These are phyloP conservation scores for Hanseniaspora lindneri DNA, from an alignment of 805 yeast species.

Conservation along the genomic window DNA sequence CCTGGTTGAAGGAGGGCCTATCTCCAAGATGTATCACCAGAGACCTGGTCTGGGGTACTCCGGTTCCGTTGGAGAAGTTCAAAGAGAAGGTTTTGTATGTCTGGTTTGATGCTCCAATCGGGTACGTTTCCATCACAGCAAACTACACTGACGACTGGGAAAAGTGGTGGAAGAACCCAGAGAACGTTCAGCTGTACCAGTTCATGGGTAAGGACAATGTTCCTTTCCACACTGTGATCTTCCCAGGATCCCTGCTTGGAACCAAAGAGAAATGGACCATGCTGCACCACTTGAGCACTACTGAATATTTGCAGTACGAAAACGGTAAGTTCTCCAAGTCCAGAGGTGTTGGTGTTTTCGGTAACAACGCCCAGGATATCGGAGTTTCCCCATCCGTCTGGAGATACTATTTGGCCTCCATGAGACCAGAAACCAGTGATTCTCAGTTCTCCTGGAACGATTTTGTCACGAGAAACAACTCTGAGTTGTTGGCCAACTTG, in stretches of 20 bases:
- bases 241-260: constrained; percentile 88
- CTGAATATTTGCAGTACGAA: constrained; percentile 95
- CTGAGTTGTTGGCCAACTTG: constrained; percentile 85
- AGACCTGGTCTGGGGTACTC: constrained; percentile 96
- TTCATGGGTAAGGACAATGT: constrained; percentile 99
- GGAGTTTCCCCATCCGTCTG: constrained; percentile 88
- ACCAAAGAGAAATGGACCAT: constrained; percentile 82
- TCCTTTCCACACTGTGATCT: constrained; percentile 96
- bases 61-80: constrained; percentile 82
- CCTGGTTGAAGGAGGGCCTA: constrained; percentile 90
- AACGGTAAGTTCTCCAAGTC: constrained; percentile 97
- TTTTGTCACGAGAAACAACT: constrained; percentile 85
- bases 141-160: constrained; percentile 72
- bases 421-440: constrained; percentile 92
- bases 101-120: constrained; percentile 98
- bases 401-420: constrained; percentile 88
- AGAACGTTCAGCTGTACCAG: constrained; percentile 76
- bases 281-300: constrained; percentile 80
- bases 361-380: constrained; percentile 90
- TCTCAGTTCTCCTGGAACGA: constrained; percentile 97
- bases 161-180: constrained; percentile 93
- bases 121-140: constrained; percentile 92
- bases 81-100: constrained; percentile 88
- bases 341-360: constrained; percentile 96
- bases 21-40: constrained; percentile 93